Evolutionary conservation across 108 stramenopile species (phyloP), one percentile per base, ranked within the genome.

Genomic region (Chaetoceros tenuissimus): DNA sequence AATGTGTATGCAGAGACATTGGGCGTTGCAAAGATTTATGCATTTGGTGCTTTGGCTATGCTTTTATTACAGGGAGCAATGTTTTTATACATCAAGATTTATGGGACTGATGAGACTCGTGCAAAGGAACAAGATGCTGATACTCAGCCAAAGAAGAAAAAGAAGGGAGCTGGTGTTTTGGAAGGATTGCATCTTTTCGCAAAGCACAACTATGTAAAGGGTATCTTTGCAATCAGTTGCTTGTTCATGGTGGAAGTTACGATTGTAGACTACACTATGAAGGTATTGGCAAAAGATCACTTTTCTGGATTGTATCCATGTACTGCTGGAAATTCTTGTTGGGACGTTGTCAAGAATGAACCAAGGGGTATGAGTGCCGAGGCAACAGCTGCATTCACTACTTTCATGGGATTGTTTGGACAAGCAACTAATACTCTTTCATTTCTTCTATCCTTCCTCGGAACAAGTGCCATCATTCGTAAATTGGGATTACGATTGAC

Each of bases 211-310:
- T 98, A 97, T 66, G 91, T 98, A 60, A 95, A 94, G 74, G 96
- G 96, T 44, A 97, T 98, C 55, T 97, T 98, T 59, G 95, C 92
- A 24, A 88, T 98, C 60, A 89, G 86, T 19, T 95, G 95, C 75
- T 73, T 98, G 0, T 98, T 96, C 84, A 97, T 97, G 96, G 95
- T 98, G 34, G 94, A 95, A 77, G 95, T 95, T 13, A 98, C 97
- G 23, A 95, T 98, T 67, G 81, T 98, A 8, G 96, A 98, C 66
- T 98, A 84, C 65, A 96, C 86, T 5, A 94, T 98, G 92, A 98
- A 97, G 74, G 87, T 95, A 43, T 69, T 97, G 34, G 97, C 97
- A 29, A 62, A 81, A 50, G 87, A 90, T 21, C 69, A 79, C 52
- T 98, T 96, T 77, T 67, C 80, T 31, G 73, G 62, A n/a, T 68